Conservation (phyloP, 345 rosid species). For the Gossypium turneri region DNA sequence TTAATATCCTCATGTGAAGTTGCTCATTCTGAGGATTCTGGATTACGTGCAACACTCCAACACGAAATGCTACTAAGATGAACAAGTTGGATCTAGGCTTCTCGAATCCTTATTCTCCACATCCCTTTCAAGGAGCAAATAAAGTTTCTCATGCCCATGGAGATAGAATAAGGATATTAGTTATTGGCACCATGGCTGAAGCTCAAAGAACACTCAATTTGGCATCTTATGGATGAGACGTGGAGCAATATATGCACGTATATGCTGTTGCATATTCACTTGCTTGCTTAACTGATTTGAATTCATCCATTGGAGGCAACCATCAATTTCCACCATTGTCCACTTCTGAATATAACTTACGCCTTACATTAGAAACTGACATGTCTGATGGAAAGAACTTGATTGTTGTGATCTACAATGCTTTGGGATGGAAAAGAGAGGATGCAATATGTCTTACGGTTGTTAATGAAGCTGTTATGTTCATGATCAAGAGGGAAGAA, state of each 20-base stretch:
- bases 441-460: constrained; percentile 88
- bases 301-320: constrained; percentile 26
- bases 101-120: too few species aligned
- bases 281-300: constrained; percentile 56
- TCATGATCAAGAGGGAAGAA: constrained; percentile 75
- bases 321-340: constrained; percentile 73
- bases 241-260: too few species aligned
- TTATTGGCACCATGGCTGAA: constrained; percentile 74
- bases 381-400: constrained; percentile 57
- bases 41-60: too few species aligned
- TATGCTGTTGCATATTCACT: constrained; percentile 70
- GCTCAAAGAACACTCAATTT: background rate
- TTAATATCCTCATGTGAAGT: too few species aligned
- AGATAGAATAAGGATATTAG: too few species aligned
- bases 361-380: constrained; percentile 72
- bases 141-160: too few species aligned
- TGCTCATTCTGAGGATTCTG: too few species aligned
- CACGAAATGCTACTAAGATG: too few species aligned
- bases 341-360: constrained; percentile 87
- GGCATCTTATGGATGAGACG: too few species aligned
- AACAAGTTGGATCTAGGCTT: too few species aligned
- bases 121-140: too few species aligned
- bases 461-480: constrained; percentile 51
- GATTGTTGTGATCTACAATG: constrained; percentile 74
- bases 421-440: constrained; percentile 95